phyloP scores from a whole-genome alignment of 108 stramenopile genomes.

The Pseudonitzschia delicatissima region DNA sequence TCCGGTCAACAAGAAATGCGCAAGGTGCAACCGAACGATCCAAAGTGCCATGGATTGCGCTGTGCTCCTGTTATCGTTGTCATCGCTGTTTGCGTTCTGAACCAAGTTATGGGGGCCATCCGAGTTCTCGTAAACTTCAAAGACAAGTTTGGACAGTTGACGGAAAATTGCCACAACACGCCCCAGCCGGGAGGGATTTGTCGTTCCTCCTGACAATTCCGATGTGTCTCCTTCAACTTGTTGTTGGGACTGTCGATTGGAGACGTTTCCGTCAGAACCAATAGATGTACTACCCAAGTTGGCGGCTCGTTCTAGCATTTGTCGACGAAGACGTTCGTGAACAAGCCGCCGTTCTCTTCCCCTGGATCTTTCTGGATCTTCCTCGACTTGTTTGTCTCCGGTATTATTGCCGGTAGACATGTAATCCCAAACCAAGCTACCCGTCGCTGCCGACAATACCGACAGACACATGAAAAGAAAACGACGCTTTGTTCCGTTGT shows the following conservation, averaged over 20 bases:
- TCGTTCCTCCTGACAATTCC: not conserved
- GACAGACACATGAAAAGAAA: not conserved
- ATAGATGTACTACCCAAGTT: not conserved
- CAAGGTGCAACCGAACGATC: conserved; percentile 34
- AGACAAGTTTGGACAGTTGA: not conserved
- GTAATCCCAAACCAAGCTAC: conserved; percentile 1
- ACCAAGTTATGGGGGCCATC: conserved; percentile 3
- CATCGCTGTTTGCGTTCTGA: no score
- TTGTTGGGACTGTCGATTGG: not conserved
- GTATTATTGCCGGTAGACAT: not conserved
- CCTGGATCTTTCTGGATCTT: conserved; percentile 18
- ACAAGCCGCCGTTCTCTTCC: conserved; percentile 24
- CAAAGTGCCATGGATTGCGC: conserved; percentile 16
- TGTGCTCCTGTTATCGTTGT: conserved; percentile 2
- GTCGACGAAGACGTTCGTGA: conserved; percentile 24
- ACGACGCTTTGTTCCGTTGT: not conserved
- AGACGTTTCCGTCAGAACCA: not conserved
- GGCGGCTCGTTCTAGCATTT: conserved; percentile 29
- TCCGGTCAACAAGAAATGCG: conserved; percentile 33
- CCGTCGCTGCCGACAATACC: not conserved
- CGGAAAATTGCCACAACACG: not conserved
- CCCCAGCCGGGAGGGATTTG: not conserved
- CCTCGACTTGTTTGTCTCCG: not conserved
- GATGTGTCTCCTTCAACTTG: not conserved
- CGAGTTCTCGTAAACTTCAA: not conserved